Base-by-base conservation (phyloP, 129 eudicot genomes). In the Flaveria ramosissima region DNA sequence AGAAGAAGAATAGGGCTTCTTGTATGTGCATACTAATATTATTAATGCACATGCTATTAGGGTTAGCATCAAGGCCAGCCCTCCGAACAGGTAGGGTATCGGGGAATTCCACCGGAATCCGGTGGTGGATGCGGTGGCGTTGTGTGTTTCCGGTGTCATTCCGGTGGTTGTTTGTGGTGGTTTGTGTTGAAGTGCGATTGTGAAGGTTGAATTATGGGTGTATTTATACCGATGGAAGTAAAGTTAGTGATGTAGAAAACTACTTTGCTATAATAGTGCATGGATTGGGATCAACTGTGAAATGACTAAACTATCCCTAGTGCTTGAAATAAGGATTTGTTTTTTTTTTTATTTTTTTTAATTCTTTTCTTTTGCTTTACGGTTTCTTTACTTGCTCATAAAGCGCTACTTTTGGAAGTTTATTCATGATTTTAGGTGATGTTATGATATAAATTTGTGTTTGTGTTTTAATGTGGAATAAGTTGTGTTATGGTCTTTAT, bases 21-120 rank as follows among this genome's bases (percentile, higher is more conserved):
- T 77, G 63, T 43, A 65, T 3, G 93, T 82, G 73, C 91, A 91
- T 26, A 82, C 88, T 24, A 91, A 78, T 67, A 86, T 80, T 43
- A 91, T 71, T 9, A 91, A 83, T 59, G 97, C 91, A 9, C 62
- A 72, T 23, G 93, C 74, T 32, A 88, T 86, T 0, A 91, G 84
- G 12, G 75, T 72, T 32, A 88, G 15, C 85, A 91, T 77, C n/a
- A 84, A 10, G 11, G 86, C 89, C 30, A 89, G 57, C 6, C 94
- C 87, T 0, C 86, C 91, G 50, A 84, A 89, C 2, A 89, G 72
- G 80, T 89, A 89, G 0, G 91, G 94, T 2, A 86, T 17, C 36
- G 89, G 89, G 32, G 89, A 86, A 70, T 68, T 82, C 94, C 90
- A 86, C 68, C 78, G 84, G 80, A 83, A 77, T 26, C 80, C 82